phyloP scores from a whole-genome alignment of 1,284 basidiomycete species.

The Laetiporus sulphureus region DNA sequence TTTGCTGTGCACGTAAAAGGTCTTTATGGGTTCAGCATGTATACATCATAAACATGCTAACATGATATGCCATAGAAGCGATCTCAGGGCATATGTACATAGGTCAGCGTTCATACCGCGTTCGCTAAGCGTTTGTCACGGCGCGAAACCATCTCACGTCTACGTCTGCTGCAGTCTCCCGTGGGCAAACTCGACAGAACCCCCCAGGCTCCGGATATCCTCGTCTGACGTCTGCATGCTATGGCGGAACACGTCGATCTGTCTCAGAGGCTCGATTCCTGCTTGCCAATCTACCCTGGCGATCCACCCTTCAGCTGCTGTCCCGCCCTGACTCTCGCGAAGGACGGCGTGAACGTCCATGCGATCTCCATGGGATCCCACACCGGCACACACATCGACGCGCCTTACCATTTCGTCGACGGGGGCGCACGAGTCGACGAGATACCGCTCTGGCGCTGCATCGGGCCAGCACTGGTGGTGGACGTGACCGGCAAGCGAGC shows the following conservation, averaged over 20 bases:
- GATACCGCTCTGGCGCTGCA: conserved; percentile 41
- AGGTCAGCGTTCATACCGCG: too few relatives aligned
- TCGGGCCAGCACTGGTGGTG: conserved; percentile 45
- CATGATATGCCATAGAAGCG: too few relatives aligned
- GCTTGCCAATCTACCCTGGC: conserved; percentile 46
- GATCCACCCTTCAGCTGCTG: conserved; percentile 38
- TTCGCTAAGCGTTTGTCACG: too few relatives aligned
- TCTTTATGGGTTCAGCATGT: too few relatives aligned
- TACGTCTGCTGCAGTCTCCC: too few relatives aligned
- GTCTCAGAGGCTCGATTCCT: conserved; percentile 39
- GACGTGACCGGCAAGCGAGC: conserved; percentile 36
- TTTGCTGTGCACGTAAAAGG: too few relatives aligned
- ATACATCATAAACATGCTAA: too few relatives aligned
- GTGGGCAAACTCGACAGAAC: too few relatives aligned
- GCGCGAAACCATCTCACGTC: too few relatives aligned
- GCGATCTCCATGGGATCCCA: conserved; percentile 49
- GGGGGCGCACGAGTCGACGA: conserved; percentile 49
- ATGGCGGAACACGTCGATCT: conserved; percentile 34
- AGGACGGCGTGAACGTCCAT: conserved; percentile 45
- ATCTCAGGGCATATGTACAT: too few relatives aligned
- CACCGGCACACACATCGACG: conserved; percentile 67
- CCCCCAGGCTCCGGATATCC: not conserved
- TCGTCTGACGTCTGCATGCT: not conserved
- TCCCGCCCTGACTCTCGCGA: conserved; percentile 13
- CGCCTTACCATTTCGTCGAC: conserved; percentile 62